Evolutionary conservation across 2,329 filamentous ascomycete genomes (phyloP).

Genomic region (Chrysoporthe puriensis): DNA sequence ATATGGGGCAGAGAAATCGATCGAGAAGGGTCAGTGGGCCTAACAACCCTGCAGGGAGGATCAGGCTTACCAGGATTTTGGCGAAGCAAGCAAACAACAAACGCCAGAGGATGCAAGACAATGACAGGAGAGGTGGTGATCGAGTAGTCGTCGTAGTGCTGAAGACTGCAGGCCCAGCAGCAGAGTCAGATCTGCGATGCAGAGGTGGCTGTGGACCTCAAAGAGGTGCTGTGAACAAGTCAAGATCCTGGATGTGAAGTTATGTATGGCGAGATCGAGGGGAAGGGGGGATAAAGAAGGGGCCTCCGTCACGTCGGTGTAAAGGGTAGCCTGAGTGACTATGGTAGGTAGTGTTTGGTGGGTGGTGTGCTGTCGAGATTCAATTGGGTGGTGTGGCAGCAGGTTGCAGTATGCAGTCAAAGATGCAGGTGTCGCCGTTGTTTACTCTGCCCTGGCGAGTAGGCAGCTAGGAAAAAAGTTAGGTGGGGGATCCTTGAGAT

Average conservation of each 20-base stretch:
- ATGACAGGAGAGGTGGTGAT: not conserved
- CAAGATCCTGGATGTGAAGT: not conserved
- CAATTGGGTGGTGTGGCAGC: not conserved
- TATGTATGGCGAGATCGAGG: not conserved
- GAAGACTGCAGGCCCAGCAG: not conserved
- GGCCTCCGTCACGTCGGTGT: not conserved
- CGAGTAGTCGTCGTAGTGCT: not conserved
- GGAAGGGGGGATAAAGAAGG: not conserved
- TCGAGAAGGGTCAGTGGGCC: not conserved
- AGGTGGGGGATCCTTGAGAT: not conserved
- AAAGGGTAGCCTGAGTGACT: not conserved
- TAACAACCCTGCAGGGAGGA: not conserved
- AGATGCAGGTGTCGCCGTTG: not conserved
- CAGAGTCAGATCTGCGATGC: not conserved
- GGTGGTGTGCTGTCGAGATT: slow-evolving; percentile 11
- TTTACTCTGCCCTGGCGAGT: not conserved
- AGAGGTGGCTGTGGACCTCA: not conserved
- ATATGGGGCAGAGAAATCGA: not conserved
- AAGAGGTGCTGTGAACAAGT: not conserved
- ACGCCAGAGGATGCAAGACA: slow-evolving; percentile 18
- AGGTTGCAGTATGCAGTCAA: slow-evolving; percentile 8
- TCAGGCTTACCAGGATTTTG: slow-evolving; percentile 15
- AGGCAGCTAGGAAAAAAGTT: not conserved
- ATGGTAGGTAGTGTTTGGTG: not conserved
- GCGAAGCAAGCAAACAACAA: slow-evolving; percentile 10